These are phyloP conservation scores for Capronia americana DNA, from an alignment of 2,329 filamentous ascomycete genomes.

Conservation along the genomic window DNA sequence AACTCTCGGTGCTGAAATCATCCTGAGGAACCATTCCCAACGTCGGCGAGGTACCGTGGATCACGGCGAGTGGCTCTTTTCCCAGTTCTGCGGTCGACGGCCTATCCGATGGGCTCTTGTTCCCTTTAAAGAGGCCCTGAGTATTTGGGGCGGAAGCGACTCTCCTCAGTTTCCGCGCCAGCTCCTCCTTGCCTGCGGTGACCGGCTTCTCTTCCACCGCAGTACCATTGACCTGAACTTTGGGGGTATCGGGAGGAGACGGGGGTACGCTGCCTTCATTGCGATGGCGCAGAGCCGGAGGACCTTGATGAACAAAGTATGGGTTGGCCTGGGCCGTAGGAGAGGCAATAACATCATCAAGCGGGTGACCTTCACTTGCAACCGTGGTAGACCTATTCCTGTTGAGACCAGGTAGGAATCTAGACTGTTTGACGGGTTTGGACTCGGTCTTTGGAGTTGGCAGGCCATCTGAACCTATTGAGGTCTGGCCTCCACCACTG, in stretches of 20 bases:
- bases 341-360: constrained; percentile 83
- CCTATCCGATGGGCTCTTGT: constrained; percentile 65
- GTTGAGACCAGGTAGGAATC: constrained; percentile 86
- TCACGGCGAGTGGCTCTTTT: constrained; percentile 75
- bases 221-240: constrained; percentile 73
- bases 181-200: constrained; percentile 85
- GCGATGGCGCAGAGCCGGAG: constrained; percentile 89
- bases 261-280: constrained; percentile 92
- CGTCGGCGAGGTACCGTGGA: constrained; percentile 60
- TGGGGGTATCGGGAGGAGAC: constrained; percentile 88
- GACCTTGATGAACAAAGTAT: constrained; percentile 96
- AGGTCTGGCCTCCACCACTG: constrained; percentile 57
- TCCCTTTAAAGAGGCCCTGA: constrained; percentile 79
- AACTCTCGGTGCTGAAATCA: constrained; percentile 50
- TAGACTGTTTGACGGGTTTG: constrained; percentile 77
- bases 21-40: constrained; percentile 60
- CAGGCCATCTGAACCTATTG: constrained; percentile 50
- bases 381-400: constrained; percentile 89
- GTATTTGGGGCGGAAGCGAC: constrained; percentile 97
- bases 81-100: constrained; percentile 85
- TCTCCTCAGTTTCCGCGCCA: constrained; percentile 88
- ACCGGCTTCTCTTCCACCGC: constrained; percentile 71
- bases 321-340: constrained; percentile 95
- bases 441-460: constrained; percentile 62
- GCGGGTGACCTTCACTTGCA: constrained; percentile 86